These are phyloP conservation scores for Crepidotus sp. DNA, from an alignment of 1,284 basidiomycete genomes.

Conservation along the genomic window DNA sequence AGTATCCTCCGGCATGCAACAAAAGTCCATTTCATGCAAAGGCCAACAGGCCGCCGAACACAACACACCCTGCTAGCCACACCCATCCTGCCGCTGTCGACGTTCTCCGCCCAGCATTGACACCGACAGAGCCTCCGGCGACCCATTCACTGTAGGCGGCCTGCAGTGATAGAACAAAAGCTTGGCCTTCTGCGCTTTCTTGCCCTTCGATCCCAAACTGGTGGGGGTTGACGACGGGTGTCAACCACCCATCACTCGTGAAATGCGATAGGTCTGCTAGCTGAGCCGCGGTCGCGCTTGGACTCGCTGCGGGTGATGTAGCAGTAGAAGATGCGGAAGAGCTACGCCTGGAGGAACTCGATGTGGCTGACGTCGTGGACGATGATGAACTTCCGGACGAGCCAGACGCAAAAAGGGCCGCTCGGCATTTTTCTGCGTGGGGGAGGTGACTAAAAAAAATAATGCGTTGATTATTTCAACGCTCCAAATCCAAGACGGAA, in stretches of 20 bases:
- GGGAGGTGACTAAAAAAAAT: too few relatives aligned
- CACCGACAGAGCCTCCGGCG: slow-evolving; percentile 39
- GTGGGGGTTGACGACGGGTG: slow-evolving; percentile 65
- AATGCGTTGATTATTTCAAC: too few relatives aligned
- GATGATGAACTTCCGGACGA: background rate
- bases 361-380: slow-evolving; percentile 2
- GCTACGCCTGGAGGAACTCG: background rate
- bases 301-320: slow-evolving; percentile 6
- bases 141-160: slow-evolving; percentile 69
- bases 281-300: slow-evolving; percentile 3
- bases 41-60: slow-evolving; percentile 4
- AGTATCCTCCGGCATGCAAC: too few relatives aligned
- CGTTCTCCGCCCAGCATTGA: slow-evolving; percentile 24
- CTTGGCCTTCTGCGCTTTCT: slow-evolving; percentile 51
- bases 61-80: slow-evolving; percentile 2
- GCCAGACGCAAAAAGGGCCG: slow-evolving; percentile 34
- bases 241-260: slow-evolving; percentile 49
- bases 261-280: slow-evolving; percentile 35
- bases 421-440: slow-evolving; percentile 48
- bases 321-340: slow-evolving; percentile 2
- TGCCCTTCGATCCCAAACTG: slow-evolving; percentile 40
- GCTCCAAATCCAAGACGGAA: too few relatives aligned
- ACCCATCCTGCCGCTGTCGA: background rate
- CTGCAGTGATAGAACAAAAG: slow-evolving; percentile 66
- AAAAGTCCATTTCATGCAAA: slow-evolving; percentile 8